These are phyloP conservation scores for maize (Zea mays) DNA, from an alignment of 176 grass and related monocot genomes.

Conservation along the genomic window Zm-B73-REFERENCE-NAM-5.0 NC_050103.1:4677501-4678000, in stretches of 20 bases:
- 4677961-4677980: conserved; percentile 83
- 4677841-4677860: conserved; percentile 60
- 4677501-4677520: too few relatives aligned
- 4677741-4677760: conserved; percentile 68
- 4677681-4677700: conserved; percentile 25
- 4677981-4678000: conserved; percentile 75
- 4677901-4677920: conserved; percentile 65
- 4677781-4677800: conserved; percentile 81
- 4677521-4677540: too few relatives aligned
- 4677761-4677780: conserved; percentile 80
- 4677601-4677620: too few relatives aligned
- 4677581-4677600: too few relatives aligned
- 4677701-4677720: conserved; percentile 55
- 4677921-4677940: conserved; percentile 94
- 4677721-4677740: conserved; percentile 85
- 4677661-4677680: conserved; percentile 38
- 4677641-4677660: conserved; percentile 43
- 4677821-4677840: conserved; percentile 61
- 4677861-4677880: conserved; percentile 65
- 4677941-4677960: conserved; percentile 52
- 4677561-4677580: conserved; percentile 31
- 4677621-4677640: conserved; percentile 32
- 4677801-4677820: conserved; percentile 83
- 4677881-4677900: conserved; percentile 82
- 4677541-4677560: too few relatives aligned